Conservation (phyloP, 164 flowering plant species). For the Malania oleifera region DNA sequence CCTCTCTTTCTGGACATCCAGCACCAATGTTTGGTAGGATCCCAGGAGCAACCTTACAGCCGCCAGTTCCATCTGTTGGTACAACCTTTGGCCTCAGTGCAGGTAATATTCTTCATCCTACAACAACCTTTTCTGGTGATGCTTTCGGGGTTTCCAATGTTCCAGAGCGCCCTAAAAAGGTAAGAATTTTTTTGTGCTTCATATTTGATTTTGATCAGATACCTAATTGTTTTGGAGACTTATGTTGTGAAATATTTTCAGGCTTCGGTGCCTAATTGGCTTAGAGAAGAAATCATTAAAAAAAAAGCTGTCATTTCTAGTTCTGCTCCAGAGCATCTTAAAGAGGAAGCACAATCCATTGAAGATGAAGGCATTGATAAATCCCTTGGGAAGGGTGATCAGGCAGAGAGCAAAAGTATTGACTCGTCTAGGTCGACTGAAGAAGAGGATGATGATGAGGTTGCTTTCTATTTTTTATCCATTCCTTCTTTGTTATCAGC, state of each 20-base stretch:
- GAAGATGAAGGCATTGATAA: slow-evolving; percentile 58
- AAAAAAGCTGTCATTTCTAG: slow-evolving; percentile 60
- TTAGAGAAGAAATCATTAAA: slow-evolving; percentile 92
- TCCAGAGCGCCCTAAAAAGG: slow-evolving; percentile 96
- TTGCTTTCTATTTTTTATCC: slow-evolving; percentile 10
- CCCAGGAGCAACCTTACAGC: slow-evolving; percentile 53
- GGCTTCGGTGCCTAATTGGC: slow-evolving; percentile 98
- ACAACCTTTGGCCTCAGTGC: slow-evolving; percentile 46
- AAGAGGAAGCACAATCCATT: slow-evolving; percentile 38
- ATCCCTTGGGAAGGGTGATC: slow-evolving; percentile 47
- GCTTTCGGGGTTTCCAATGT: slow-evolving; percentile 48
- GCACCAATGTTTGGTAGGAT: slow-evolving; percentile 57
- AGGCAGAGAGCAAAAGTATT: slow-evolving; percentile 56
- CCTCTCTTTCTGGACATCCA: slow-evolving; percentile 51
- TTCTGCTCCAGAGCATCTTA: slow-evolving; percentile 42
- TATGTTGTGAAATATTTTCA: slow-evolving; percentile 25
- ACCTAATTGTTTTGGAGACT: slow-evolving; percentile 3
- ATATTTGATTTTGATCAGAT: neutral
- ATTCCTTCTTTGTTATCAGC: neutral
- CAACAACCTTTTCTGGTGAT: slow-evolving; percentile 59
- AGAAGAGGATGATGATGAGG: slow-evolving; percentile 90
- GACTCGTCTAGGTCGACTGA: slow-evolving; percentile 70
- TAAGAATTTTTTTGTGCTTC: slow-evolving; percentile 7
- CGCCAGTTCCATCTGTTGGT: slow-evolving; percentile 40
- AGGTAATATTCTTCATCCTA: slow-evolving; percentile 49